Base-by-base conservation (phyloP, 2,329 filamentous ascomycete species). In the Phaeosphaeriaceae sp. region DNA sequence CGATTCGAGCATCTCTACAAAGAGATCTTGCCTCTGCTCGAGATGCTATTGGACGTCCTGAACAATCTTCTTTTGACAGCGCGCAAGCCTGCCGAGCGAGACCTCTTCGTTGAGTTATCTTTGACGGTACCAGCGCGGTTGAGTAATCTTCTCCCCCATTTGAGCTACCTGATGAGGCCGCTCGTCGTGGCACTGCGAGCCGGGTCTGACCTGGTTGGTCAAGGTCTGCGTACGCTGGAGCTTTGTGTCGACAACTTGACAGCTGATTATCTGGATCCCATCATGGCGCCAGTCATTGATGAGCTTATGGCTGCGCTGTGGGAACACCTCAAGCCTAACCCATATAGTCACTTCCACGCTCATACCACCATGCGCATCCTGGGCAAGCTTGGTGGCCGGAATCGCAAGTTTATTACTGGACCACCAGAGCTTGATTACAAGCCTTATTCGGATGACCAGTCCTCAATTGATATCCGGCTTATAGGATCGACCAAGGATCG, bases 1-100 rank as follows among this genome's bases (percentile, higher is more conserved):
- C 91, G 97, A 62, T 99, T 99, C 66, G 95, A 99, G 81, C 91
- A 97, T 66, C 84, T 99, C 0, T 99, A 99, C 78, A 99, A 99
- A 80, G 94, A 98, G 76, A 97, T 99, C 47, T 80, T 99, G 13
- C 95, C 95, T 11, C 84, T 99, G 3, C 84, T 99, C 6, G 95
- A 99, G 79, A 99, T 99, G 93, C 85, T 99, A 2, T 83, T 99
- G 20, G 95, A 99, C 73, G 96, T 97, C 13, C 88, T 99, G 58
- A 99, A 99, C 79, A 99, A 94, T 64, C 83, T 99, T 15, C 84
- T 99, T 31, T 84, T 96, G 78, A 93, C 94, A 20, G 95, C 95
- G 9, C 88, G 93, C 55, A 97, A 96, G 78, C 91, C 93, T 1
- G 86, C 90, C 21, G 95, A 98, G 77, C 87, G 95, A 22, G 96